A percentile compares a stretch with the other conserved stretches of the same genome.
Conservation (phyloP, 2,329 filamentous ascomycete genomes). For the Fusarium penzigii region DNA sequence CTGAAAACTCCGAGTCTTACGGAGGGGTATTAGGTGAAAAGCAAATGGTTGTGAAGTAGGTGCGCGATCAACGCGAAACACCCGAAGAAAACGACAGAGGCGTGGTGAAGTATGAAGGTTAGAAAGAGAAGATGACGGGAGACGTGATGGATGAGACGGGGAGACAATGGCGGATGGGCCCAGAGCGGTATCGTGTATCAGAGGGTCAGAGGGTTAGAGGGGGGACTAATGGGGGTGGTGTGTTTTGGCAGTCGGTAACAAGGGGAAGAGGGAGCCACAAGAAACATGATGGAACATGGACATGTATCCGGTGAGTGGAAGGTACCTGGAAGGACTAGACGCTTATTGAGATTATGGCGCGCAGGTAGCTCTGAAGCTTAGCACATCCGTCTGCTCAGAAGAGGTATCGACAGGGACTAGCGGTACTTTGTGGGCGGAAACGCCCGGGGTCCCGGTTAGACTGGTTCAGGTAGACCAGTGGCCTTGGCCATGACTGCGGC, state of each 20-base stretch:
- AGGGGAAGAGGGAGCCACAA: constrained; percentile 19
- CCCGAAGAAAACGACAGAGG: constrained; percentile 15
- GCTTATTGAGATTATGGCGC: too few relatives aligned
- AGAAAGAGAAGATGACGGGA: constrained; percentile 19
- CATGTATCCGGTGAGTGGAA: constrained; percentile 14
- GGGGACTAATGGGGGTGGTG: constrained; percentile 25
- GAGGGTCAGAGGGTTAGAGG: constrained; percentile 27
- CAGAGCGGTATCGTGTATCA: too few relatives aligned
- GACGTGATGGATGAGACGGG: constrained; percentile 20
- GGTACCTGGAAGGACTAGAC: constrained; percentile 20
- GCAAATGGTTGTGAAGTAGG: constrained; percentile 11
- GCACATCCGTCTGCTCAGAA: not conserved
- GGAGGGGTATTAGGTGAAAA: too few relatives aligned
- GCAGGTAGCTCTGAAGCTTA: too few relatives aligned
- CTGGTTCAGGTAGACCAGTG: constrained; percentile 32
- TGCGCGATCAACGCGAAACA: constrained; percentile 29
- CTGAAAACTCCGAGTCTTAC: too few relatives aligned
- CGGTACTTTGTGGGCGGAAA: constrained; percentile 26
- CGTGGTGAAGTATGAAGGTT: constrained; percentile 14
- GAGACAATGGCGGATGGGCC: too few relatives aligned
- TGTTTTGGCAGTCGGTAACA: constrained; percentile 28
- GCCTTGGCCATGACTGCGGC: constrained; percentile 21
- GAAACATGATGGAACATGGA: constrained; percentile 20
- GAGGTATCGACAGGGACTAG: constrained; percentile 15
- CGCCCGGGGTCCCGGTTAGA: constrained; percentile 19